Conservation (phyloP, 2,329 filamentous ascomycete species). For the Polychaeton citri region DNA sequence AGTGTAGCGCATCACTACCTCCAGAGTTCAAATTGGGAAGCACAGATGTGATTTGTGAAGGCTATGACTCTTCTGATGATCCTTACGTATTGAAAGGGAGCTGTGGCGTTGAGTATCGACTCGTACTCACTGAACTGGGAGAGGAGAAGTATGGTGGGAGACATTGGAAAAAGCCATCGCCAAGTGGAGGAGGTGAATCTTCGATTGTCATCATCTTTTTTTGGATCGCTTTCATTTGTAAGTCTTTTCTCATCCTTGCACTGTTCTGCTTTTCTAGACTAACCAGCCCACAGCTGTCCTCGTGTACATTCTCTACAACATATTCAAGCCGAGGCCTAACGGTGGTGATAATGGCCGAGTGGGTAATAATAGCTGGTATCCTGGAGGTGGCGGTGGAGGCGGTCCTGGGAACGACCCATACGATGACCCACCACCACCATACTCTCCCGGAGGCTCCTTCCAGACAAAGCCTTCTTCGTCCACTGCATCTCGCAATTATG, state of each 20-base stretch:
- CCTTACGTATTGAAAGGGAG: conserved; percentile 80
- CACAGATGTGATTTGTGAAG: conserved; percentile 88
- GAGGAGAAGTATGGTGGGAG: conserved; percentile 51
- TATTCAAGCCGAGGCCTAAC: conserved; percentile 12
- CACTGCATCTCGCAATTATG: conserved; percentile 2
- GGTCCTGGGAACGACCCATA: conserved; percentile 26
- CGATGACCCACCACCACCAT: conserved; percentile 41
- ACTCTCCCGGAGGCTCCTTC: conserved; percentile 18
- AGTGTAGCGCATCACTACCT: conserved; percentile 56
- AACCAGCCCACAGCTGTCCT: conserved; percentile 11
- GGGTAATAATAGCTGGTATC: conserved; percentile 21
- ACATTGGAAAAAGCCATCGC: background rate
- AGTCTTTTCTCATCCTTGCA: conserved; percentile 5
- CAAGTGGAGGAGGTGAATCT: conserved; percentile 1
- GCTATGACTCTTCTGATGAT: conserved; percentile 64
- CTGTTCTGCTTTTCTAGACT: background rate
- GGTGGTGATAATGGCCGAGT: conserved; percentile 15
- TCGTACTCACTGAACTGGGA: conserved; percentile 65
- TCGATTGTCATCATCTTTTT: conserved; percentile 36
- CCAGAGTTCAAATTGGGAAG: conserved; percentile 60
- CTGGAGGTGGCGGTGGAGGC: conserved; percentile 29
- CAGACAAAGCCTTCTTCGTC: conserved; percentile 6
- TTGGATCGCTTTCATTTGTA: conserved; percentile 44
- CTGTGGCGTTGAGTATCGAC: conserved; percentile 80
- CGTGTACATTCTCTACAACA: conserved; percentile 16